Conservation (phyloP, 1,284 basidiomycete genomes). For the Mycosarcoma mackinlayi region DNA sequence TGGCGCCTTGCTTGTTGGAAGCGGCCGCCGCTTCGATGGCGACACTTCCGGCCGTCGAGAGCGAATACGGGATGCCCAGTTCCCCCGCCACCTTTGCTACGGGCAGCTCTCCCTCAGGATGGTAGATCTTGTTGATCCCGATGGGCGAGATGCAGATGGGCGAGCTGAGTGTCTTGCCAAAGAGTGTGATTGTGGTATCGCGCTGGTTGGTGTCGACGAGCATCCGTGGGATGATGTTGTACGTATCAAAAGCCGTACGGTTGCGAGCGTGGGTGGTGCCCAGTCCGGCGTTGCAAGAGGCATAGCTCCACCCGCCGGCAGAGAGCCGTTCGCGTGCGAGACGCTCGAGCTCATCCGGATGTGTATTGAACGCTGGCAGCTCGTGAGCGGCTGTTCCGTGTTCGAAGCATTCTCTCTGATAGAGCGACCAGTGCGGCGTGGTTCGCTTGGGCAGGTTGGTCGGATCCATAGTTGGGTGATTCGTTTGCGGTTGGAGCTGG, state of each 20-base stretch:
- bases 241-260: conserved; percentile 67
- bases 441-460: conserved; percentile 73
- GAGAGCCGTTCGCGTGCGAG: conserved; percentile 73
- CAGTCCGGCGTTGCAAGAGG: conserved; percentile 73
- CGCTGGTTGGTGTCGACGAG: conserved; percentile 77
- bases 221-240: conserved; percentile 77
- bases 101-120: conserved; percentile 77
- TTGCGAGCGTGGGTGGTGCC: conserved; percentile 74
- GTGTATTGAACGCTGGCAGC: conserved; percentile 59
- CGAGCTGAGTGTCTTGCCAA: conserved; percentile 76
- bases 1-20: conserved; percentile 72
- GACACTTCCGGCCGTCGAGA: conserved; percentile 78
- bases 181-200: conserved; percentile 74
- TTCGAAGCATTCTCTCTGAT: conserved; percentile 73
- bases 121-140: conserved; percentile 79
- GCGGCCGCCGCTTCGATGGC: conserved; percentile 79
- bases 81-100: conserved; percentile 76
- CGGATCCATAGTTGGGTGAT: conserved; percentile 70
- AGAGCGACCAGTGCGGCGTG: conserved; percentile 74
- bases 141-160: conserved; percentile 80
- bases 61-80: conserved; percentile 76
- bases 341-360: conserved; percentile 72
- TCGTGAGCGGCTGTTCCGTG: conserved; percentile 17
- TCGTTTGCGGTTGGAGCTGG: no score
- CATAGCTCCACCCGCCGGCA: conserved; percentile 73